Evolutionary conservation across 495 filamentous ascomycete species (phyloP).

Genomic region (Hypoxylon lienhwacheense): DNA sequence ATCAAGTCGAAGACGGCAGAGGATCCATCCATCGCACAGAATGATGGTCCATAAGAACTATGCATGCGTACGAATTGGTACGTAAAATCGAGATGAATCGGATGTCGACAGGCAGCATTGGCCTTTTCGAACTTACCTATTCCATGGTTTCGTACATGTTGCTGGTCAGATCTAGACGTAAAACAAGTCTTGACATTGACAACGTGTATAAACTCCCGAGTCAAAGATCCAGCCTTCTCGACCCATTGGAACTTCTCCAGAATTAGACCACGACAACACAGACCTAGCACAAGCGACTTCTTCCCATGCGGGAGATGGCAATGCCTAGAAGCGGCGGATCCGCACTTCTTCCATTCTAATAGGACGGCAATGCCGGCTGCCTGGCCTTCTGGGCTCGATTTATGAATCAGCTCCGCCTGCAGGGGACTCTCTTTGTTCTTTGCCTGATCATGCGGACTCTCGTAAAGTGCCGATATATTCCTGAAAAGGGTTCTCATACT

Average conservation of each 20-base stretch:
- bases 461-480: constrained; percentile 7
- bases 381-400: constrained; percentile 10
- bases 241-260: constrained; percentile 7
- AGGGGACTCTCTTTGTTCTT: constrained; percentile 2
- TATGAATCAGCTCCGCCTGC: constrained; percentile 13
- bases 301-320: constrained; percentile 8
- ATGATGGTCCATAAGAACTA: constrained; percentile 18
- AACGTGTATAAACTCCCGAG: constrained; percentile 17
- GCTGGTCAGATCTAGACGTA: constrained; percentile 5
- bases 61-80: constrained; percentile 28
- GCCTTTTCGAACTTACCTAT: constrained; percentile 17
- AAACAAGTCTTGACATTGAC: constrained; percentile 9
- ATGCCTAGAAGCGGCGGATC: neutral
- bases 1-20: constrained; percentile 2
- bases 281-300: neutral
- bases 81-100: constrained; percentile 17
- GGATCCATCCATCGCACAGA: constrained; percentile 19
- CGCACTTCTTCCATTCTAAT: constrained; percentile 4
- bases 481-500: neutral
- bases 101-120: constrained; percentile 10
- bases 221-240: constrained; percentile 7
- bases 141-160: constrained; percentile 15
- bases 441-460: constrained; percentile 5
- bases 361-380: neutral
- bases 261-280: constrained; percentile 18